A percentile compares a stretch with the other conserved stretches of the same genome.
Evolutionary conservation across 106 monocot genomes (phyloP).

Genomic region (Dactylorhiza incarnata): DNA sequence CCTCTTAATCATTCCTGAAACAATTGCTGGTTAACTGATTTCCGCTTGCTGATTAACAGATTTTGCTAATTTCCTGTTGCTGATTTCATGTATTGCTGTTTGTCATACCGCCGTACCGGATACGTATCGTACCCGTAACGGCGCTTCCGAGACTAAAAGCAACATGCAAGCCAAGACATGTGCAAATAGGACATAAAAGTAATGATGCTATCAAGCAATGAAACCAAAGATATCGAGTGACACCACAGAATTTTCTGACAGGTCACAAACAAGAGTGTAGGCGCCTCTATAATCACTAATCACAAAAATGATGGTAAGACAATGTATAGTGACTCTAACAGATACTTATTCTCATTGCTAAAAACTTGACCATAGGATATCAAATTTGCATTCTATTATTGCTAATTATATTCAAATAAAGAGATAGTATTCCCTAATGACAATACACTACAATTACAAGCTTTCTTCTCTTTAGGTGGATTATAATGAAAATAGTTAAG

Average conservation of each 20-base stretch:
- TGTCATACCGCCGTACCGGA: too few relatives aligned
- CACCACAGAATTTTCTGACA: neutral
- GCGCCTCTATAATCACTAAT: neutral
- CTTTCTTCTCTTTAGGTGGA: too few relatives aligned
- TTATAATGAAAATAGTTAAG: too few relatives aligned
- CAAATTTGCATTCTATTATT: too few relatives aligned
- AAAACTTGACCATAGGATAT: neutral
- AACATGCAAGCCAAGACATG: neutral
- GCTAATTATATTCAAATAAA: neutral
- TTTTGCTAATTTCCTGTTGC: too few relatives aligned
- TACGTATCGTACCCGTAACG: too few relatives aligned
- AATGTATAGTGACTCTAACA: neutral
- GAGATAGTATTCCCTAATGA: neutral
- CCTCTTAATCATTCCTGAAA: too few relatives aligned
- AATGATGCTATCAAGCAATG: neutral
- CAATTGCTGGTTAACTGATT: too few relatives aligned
- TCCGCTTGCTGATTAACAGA: too few relatives aligned
- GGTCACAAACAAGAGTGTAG: neutral
- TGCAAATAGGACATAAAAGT: neutral
- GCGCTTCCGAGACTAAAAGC: too few relatives aligned
- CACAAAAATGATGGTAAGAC: neutral
- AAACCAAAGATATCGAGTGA: neutral
- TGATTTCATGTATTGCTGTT: too few relatives aligned
- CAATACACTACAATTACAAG: too few relatives aligned
- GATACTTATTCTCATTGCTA: neutral